Base-by-base conservation (phyloP, 768 basidiomycete genomes). In the Chlorophyllum brunneum region DNA sequence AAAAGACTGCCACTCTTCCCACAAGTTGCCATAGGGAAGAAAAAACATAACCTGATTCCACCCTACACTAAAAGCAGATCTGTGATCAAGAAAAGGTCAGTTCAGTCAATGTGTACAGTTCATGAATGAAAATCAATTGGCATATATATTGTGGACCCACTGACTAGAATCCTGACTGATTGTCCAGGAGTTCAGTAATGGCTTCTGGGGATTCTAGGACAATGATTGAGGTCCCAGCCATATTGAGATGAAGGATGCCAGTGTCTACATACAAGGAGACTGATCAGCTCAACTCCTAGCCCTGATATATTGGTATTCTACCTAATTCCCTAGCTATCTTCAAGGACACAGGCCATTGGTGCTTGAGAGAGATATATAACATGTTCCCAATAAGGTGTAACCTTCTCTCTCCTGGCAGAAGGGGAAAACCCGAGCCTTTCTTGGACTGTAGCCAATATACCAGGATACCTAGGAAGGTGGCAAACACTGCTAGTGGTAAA, bases 371-470 rank as follows among this genome's bases (percentile, higher is more conserved):
- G 58, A 77, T 63, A 37, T 74, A 68, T 1, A 74, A 60, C 15
- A 76, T 57, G 53, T 78, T 79, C 1, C 73, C 75, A 27, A 79
- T 24, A 4, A 78, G 45, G 3, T 75, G 77, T 11, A 73, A 60
- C 23, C 68, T 70, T 39, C 63, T 68, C 5, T 76, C 77, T 9
- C 77, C 71, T 7, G 69, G 66, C 11, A 74, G 76, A 1, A 69
- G 57, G 16, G 64, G 61, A 9, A 70, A 49, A 26, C 55, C 61
- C 26, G 66, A 58, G 47, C 47, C 36, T 26, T 20, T 15, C 3
- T 13, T 7, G 2, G 13, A 26, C 6, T n/a, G 37, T 27, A 38
- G 6, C 47, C 24, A 48, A 30, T 39, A 47, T 5, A 36, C 10
- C 31, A 47, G 26, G n/a, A 15, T 22, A 24, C 18, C 31, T 8